These are phyloP conservation scores for Acanthamoeba castellanii DNA, from an alignment of 208 protist genomes.

Conservation along the genomic window DNA sequence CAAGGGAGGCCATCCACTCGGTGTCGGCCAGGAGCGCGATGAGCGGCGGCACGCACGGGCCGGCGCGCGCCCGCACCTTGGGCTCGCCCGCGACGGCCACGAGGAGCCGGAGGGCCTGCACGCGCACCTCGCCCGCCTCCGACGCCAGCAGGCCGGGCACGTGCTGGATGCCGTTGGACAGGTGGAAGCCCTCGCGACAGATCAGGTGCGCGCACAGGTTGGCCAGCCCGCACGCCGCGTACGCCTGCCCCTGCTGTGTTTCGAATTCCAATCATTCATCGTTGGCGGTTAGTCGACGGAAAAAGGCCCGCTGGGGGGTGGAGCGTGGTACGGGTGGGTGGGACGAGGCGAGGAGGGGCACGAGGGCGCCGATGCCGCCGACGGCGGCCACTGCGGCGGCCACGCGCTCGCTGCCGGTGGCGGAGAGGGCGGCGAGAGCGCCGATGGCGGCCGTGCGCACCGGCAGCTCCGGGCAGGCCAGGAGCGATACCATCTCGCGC, in stretches of 20 bases:
- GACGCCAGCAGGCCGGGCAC: not conserved
- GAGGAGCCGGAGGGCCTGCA: conserved; percentile 52
- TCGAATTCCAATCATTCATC: not conserved
- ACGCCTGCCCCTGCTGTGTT: not conserved
- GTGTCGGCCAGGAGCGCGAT: conserved; percentile 12
- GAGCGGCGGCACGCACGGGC: conserved; percentile 20
- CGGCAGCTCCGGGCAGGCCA: not conserved
- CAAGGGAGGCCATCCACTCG: not conserved
- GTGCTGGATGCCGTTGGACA: conserved; percentile 2
- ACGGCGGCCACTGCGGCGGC: conserved; percentile 46
- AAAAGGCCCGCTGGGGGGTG: not conserved
- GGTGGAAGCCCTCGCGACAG: conserved; percentile 53
- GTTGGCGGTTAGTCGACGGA: not conserved
- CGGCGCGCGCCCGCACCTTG: conserved; percentile 26
- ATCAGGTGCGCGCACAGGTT: conserved; percentile 59
- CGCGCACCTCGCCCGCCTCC: conserved; percentile 20
- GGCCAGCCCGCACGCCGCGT: conserved; percentile 55
- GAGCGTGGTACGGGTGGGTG: not conserved
- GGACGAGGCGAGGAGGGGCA: conserved; percentile 34
- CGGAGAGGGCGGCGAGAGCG: not conserved
- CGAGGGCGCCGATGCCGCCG: conserved; percentile 11
- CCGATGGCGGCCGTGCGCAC: conserved; percentile 29
- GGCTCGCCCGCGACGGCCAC: conserved; percentile 25
- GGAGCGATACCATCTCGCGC: conserved; percentile 50
- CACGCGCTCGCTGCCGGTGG: not conserved